These are phyloP conservation scores for Vitis hybrid DNA, from an alignment of 177 flowering plant genomes.

Conservation along the genomic window DNA sequence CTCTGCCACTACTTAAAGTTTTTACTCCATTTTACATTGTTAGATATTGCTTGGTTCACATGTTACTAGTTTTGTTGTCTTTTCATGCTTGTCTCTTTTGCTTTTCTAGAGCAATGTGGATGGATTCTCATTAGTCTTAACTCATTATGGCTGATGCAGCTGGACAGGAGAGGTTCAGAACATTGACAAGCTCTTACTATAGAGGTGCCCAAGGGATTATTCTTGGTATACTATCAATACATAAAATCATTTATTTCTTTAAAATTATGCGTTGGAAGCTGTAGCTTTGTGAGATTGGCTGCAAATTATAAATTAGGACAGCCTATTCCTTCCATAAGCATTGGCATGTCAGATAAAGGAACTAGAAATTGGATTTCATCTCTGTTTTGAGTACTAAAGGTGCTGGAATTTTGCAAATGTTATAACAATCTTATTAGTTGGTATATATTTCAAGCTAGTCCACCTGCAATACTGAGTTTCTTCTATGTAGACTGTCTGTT, in stretches of 20 bases:
- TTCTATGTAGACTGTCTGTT: too few relatives aligned
- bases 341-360: too few relatives aligned
- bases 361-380: too few relatives aligned
- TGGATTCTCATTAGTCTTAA: background rate
- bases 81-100: background rate
- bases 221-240: conserved; percentile 52
- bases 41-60: too few relatives aligned
- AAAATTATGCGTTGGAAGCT: background rate
- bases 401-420: too few relatives aligned
- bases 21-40: background rate
- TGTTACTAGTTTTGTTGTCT: background rate
- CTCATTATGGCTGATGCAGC: conserved; percentile 44
- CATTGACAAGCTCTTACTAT: conserved; percentile 72
- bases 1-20: background rate
- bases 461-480: too few relatives aligned
- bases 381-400: too few relatives aligned
- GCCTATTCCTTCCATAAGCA: too few relatives aligned
- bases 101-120: background rate
- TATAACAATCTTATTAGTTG: too few relatives aligned
- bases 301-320: background rate
- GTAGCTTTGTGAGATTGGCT: background rate
- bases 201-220: conserved; percentile 83
- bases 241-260: background rate
- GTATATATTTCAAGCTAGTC: too few relatives aligned
- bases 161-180: conserved; percentile 85